phyloP scores from a whole-genome alignment of 1,284 basidiomycete genomes.

The Hymenochaete sp. region DNA sequence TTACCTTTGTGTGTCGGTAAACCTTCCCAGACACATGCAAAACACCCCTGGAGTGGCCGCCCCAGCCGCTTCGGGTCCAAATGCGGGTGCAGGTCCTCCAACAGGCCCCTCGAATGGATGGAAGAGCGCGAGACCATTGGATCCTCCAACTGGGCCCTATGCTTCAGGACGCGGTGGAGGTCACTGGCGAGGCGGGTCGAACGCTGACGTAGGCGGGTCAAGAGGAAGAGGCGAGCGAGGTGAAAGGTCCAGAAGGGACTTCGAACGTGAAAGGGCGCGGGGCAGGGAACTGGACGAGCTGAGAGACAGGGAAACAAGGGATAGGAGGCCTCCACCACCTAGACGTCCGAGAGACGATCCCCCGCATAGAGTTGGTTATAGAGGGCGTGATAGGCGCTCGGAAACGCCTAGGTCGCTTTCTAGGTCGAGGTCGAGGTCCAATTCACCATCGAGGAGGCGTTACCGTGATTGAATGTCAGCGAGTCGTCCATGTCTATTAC shows the following conservation, averaged over 20 bases:
- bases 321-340: conserved; percentile 35
- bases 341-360: conserved; percentile 37
- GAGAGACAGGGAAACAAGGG: conserved; percentile 27
- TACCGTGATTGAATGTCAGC: no score
- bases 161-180: conserved; percentile 46
- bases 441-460: conserved; percentile 24
- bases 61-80: conserved; percentile 39
- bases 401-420: conserved; percentile 32
- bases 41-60: no score
- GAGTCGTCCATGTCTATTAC: no score
- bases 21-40: conserved; percentile 57
- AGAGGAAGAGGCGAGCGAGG: conserved; percentile 38
- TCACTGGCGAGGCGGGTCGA: conserved; percentile 61
- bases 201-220: conserved; percentile 34
- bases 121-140: conserved; percentile 30
- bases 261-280: no score
- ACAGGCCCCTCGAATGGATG: conserved; percentile 29
- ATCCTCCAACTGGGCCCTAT: conserved; percentile 25
- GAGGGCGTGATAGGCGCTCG: conserved; percentile 26
- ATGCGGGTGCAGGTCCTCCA: conserved; percentile 28
- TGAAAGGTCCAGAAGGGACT: conserved; percentile 28
- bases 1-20: conserved; percentile 59
- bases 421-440: no score
- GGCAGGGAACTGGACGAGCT: no score
- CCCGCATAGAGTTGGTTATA: conserved; percentile 28